Evolutionary conservation across 2,329 filamentous ascomycete genomes (phyloP).

Genomic region (Penicillium vulpinum): DNA sequence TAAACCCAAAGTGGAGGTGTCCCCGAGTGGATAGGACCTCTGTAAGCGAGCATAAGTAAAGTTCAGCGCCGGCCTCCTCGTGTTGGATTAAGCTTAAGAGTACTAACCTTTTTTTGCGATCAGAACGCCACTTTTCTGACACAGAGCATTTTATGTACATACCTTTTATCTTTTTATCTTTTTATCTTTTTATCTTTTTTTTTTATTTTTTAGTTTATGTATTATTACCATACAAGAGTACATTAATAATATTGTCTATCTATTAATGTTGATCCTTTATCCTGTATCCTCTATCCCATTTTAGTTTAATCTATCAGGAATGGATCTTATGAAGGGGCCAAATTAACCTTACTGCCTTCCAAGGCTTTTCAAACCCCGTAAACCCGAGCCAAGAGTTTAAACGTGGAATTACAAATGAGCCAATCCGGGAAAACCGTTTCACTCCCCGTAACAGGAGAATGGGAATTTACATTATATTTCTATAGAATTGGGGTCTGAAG

Average conservation of each 20-base stretch:
- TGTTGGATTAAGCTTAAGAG: slow-evolving; percentile 50
- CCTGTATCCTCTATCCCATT: not conserved
- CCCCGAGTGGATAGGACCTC: slow-evolving; percentile 11
- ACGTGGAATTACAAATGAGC: not conserved
- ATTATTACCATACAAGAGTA: not conserved
- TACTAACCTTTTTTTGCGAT: slow-evolving; percentile 38
- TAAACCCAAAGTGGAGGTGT: slow-evolving; percentile 19
- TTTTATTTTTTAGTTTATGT: not conserved
- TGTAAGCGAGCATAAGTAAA: slow-evolving; percentile 42
- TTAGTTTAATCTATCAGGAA: slow-evolving; percentile 15
- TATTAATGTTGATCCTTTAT: slow-evolving; percentile 1
- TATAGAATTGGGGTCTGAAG: too few species aligned
- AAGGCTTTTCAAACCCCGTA: slow-evolving; percentile 22
- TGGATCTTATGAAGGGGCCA: slow-evolving; percentile 17
- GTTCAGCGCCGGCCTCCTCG: slow-evolving; percentile 37
- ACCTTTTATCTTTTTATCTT: slow-evolving; percentile 1
- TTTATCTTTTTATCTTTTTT: not conserved
- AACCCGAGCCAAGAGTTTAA: slow-evolving; percentile 23
- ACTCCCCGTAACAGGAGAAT: not conserved
- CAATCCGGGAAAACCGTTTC: slow-evolving; percentile 1
- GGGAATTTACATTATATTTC: not conserved
- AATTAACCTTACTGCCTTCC: slow-evolving; percentile 21
- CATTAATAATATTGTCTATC: not conserved
- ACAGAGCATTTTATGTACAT: slow-evolving; percentile 16
- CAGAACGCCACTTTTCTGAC: slow-evolving; percentile 35